A percentile compares a stretch with the other conserved stretches of the same genome.
phyloP scores from a whole-genome alignment of 2,329 filamentous ascomycete genomes.

The Sclerotinia nivalis region DNA sequence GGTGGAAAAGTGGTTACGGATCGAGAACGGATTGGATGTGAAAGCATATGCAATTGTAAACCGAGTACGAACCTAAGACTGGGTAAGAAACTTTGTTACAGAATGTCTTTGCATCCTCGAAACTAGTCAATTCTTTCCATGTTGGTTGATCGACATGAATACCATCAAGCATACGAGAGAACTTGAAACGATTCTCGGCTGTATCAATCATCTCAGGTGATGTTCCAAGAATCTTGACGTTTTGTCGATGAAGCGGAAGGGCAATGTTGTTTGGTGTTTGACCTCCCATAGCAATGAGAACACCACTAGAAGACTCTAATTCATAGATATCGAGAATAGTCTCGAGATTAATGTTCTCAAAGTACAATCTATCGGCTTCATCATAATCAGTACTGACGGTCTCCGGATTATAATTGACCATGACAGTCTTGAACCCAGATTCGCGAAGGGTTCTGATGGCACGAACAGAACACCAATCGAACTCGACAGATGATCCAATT shows the following conservation, averaged over 20 bases:
- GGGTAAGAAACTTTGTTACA: conserved; percentile 86
- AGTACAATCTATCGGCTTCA: conserved; percentile 87
- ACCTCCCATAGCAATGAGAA: conserved; percentile 93
- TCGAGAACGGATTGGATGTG: too few species aligned
- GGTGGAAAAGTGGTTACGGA: too few species aligned
- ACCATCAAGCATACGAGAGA: conserved; percentile 94
- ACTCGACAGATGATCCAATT: conserved; percentile 96
- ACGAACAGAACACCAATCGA: conserved; percentile 97
- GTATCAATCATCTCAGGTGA: conserved; percentile 95
- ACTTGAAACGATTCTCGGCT: conserved; percentile 97
- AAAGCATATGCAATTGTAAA: too few species aligned
- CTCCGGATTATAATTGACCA: conserved; percentile 75
- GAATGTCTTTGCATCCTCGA: conserved; percentile 81
- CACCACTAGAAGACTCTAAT: conserved; percentile 78
- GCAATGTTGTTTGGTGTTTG: conserved; percentile 98
- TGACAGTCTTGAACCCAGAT: conserved; percentile 94
- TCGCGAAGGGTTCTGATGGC: conserved; percentile 78
- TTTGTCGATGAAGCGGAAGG: conserved; percentile 86
- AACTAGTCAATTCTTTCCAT: conserved; percentile 97
- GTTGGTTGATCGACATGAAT: conserved; percentile 96
- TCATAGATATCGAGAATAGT: conserved; percentile 99
- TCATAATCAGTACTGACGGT: conserved; percentile 85
- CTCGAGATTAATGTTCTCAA: conserved; percentile 95
- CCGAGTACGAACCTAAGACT: conserved; percentile 56
- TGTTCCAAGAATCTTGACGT: conserved; percentile 88